phyloP scores from a whole-genome alignment of 257 asterid species.

The Agastache rugosa region DNA sequence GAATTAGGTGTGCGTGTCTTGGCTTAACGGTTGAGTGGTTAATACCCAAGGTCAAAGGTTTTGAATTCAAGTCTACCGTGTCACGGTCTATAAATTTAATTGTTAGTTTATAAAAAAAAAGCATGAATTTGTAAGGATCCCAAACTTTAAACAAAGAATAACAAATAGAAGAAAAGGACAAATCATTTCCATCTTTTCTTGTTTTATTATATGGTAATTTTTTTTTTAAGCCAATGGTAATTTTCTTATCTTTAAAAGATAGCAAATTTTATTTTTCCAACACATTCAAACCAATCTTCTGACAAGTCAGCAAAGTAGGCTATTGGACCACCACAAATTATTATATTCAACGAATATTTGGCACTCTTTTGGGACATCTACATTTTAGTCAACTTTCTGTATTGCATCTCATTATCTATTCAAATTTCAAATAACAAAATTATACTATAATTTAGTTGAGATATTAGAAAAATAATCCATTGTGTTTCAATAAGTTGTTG shows the following conservation, averaged over 20 bases:
- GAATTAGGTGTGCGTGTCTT: too few species aligned
- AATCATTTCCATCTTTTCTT: background rate
- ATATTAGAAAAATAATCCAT: too few species aligned
- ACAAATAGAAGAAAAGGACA: background rate
- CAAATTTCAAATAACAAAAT: background rate
- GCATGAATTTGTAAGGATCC: background rate
- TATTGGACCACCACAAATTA: constrained; percentile 31
- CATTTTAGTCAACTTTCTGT: background rate
- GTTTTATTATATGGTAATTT: too few species aligned
- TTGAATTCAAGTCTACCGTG: too few species aligned
- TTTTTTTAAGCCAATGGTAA: too few species aligned
- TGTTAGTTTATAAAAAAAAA: background rate
- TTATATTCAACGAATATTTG: background rate
- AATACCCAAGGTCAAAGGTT: too few species aligned
- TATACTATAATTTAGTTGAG: background rate
- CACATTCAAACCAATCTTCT: constrained; percentile 15
- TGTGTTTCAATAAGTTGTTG: too few species aligned
- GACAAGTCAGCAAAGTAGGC: constrained; percentile 1
- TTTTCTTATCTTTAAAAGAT: background rate
- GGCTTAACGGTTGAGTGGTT: too few species aligned
- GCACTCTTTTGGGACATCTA: background rate
- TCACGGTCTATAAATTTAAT: too few species aligned
- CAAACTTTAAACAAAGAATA: background rate
- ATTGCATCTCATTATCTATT: background rate
- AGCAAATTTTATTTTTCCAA: background rate